Base-by-base conservation (phyloP, 1,139 yeast species). In the Protomyces inundatus region DNA sequence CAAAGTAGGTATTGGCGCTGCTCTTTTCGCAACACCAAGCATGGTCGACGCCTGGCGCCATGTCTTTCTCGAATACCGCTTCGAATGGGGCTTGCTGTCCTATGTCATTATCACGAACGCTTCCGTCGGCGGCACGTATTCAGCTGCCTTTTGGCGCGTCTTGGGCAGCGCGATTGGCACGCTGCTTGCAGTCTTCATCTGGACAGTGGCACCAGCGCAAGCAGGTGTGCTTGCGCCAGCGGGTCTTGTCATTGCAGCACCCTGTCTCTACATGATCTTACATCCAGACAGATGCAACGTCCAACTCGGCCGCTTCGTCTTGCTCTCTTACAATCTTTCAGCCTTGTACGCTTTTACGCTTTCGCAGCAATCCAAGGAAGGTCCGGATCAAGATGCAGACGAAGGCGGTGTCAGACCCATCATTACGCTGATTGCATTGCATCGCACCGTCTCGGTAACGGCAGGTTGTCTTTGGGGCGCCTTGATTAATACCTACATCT, bases 21-120 rank as follows among this genome's bases (percentile, higher is more conserved):
- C 87, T 54, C 76, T 81, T 4, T 74, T 88, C 54, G 85, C 91
- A 0, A 69, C 82, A 0, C 84, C 89, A 65, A 95, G 96, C 3
- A 88, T 84, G 71, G 71, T 83, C 48, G 85, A 86, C 0, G 72
- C 73, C 3, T 81, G 90, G 0, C 79, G 84, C 64, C 78, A 79
- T 5, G 68, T 74, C 0, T 89, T 88, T 70, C 80, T 77, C 58
- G 79, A 77, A 60, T 88, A 91, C 90, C 76, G 93, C 69, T 86
- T 88, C 14, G 96, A 89, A 73, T 89, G 96, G 96, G 86, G 90
- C 0, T 76, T 89, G 48, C 87, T 88, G 12, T 85, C 91, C 0
- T 89, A 84, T 71, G 84, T 89, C 69, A 86, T 89, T 65, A 87
- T 89, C 79, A 88, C 88, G 93, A 87, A 86, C 71, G 88, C 88